Base-by-base conservation (phyloP, 179 eudicot species). In the Vitellaria paradoxa region DNA sequence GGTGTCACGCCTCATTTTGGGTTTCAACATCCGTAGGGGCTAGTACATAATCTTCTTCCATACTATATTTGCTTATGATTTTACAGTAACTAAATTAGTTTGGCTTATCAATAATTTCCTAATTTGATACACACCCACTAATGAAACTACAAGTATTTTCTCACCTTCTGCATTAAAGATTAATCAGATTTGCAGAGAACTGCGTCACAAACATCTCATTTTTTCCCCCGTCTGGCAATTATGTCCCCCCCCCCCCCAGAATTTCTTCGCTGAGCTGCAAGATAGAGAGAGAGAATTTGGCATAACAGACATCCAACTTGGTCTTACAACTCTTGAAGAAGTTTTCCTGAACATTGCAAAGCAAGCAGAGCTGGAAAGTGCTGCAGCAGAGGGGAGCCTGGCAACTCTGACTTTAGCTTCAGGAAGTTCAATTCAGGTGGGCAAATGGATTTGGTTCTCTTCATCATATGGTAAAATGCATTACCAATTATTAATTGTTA, bases 251-350 rank as follows among this genome's bases (percentile, higher is more conserved):
- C 37, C 37, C 37, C 1, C 77, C 24, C 86, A 96, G 98, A 78
- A 77, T 12, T 93, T 96, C 83, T 96, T 96, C 26, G 87, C 87
- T 67, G 98, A 93, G 80, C 96, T 96, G n/a, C 90, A 96, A 87
- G 89, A 87, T 61, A 93, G 91, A 79, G 88, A 86, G 55, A 75
- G 65, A 47, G 96, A 96, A 77, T 89, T 93, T 60, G 89, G 91
- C 15, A 96, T 96, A 81, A 72, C 91, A 93, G 85, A 97, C 89
- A 77, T 70, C 62, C 26, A 95, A 86, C 91, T 95, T 18, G 92
- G 93, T 71, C 97, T 95, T 52, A 88, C 98, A 24, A 95, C 98
- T 53, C 88, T 95, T 60, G 99, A 95, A 90, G 98, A 95, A 85
- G 98, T 95, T 73, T 95, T 95, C 79, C 81, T 95, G 45, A 93